Evolutionary conservation across 495 filamentous ascomycete species (phyloP), one percentile per base, ranked within the genome.

Genomic region (Penicillium antarcticum): DNA sequence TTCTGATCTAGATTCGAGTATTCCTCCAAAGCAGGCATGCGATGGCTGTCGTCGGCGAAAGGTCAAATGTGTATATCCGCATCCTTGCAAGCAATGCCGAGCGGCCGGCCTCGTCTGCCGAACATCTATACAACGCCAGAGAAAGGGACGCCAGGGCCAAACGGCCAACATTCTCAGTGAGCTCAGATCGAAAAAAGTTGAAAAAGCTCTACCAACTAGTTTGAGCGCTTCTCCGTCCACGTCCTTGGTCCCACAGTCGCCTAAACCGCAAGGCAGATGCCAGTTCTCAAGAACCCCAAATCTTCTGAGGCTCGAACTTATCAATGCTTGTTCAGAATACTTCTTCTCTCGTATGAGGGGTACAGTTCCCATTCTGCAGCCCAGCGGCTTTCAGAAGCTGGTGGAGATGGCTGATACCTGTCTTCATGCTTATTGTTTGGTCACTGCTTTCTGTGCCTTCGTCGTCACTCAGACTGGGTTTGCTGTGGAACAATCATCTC

Each of bases 21-120:
- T 8, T 29, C 26, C 8, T 29, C 26, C 26, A 29, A 87, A 87
- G 65, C 71, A 83, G 58, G 87, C 87, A 40, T 91, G 87, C 76
- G 87, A 89, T 69, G 86, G 84, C 64, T 94, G 88, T 70, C 88
- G 91, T 70, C 81, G 87, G 35, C 83, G 88, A 48, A 94, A 92
- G 70, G 85, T 92, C 63, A 88, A 88, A 67, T 89, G 87, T 64
- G 53, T 35, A n/a, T 46, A 41, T 8, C 47, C 46, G 17, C 47
- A 45, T 12, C 60, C 86, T n/a, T 90, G 86, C 67, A 80, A 79
- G 39, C 87, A 87, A 62, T 91, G 87, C 66, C 73, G 75, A 23
- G 75, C 78, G 18, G 83, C 85, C 7, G 82, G 84, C 45, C 71
- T 94, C 26, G 74, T 74, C 3, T 92, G 89, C 75, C 91, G 87